Evolutionary conservation across 1,284 basidiomycete species (phyloP), one percentile per base, ranked within the genome.

Genomic region (Vanrija pseudolonga): DNA sequence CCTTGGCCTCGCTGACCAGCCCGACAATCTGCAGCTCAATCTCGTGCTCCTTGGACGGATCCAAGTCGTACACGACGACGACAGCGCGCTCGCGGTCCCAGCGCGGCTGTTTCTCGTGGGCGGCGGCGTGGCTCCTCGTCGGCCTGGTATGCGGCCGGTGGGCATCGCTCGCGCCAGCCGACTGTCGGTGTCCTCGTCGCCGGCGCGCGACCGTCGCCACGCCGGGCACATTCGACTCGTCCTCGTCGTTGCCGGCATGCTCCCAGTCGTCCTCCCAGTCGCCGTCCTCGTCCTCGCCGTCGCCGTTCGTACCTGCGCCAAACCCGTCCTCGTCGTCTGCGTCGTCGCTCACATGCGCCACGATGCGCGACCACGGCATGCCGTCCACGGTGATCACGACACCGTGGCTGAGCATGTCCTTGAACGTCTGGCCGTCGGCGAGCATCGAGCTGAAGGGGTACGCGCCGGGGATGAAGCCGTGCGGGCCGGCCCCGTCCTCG

Each of bases 1-100:
- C 65, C 26, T 60, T 57, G 38, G 63, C 59, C 40, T 68, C 68
- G 28, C 63, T 61, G 4, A 64, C 47, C 40, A 72, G 55, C 3
- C 73, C 75, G 11, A 77, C 69, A 14, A 77, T 73, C 52, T 71
- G 67, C 45, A 77, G 59, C 61, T 77, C 75, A 28, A 77, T 66
- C 56, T 77, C 73, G 55, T 77, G 76, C 57, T 77, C 75, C 50
- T 73, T 70, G 6, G 68, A 70, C 1, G 75, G 74, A 45, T 63
- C 66, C 45, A 77, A 48, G 2, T 74, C 75, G 50, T 76, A 77
- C 1, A 77, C 69, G 0, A 76, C 74, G 0, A 77, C 72, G 14
- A 76, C 69, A 0, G 75, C 75, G 17, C 70, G 61, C 55, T 74
- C 72, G n/a, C 64, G 65, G 19, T 65, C 67, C 56, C 57, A 60